Conservation (phyloP, 345 rosid species). For the Eucalyptus tenuipes region DNA sequence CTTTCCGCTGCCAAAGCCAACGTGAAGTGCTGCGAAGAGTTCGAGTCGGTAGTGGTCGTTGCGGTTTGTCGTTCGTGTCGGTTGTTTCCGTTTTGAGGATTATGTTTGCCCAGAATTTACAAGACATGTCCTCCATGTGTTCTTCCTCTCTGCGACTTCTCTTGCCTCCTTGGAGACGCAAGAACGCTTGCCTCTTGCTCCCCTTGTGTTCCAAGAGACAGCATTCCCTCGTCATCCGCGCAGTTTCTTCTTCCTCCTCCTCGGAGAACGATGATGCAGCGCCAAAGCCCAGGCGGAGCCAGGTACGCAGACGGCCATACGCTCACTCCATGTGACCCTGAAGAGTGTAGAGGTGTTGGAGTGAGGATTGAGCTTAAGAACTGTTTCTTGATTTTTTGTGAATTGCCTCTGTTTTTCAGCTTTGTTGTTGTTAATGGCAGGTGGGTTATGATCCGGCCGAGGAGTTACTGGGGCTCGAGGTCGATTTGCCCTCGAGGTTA, state of each 20-base stretch:
- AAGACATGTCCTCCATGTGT: background rate
- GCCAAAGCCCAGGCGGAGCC: background rate
- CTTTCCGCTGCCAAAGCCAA: background rate
- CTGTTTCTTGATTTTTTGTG: background rate
- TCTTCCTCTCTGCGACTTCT: background rate
- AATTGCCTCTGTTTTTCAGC: background rate
- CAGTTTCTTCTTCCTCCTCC: background rate
- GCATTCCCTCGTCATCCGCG: background rate
- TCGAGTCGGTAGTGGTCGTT: background rate
- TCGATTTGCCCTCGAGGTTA: constrained; percentile 50
- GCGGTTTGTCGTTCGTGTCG: background rate
- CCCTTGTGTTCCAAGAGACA: background rate
- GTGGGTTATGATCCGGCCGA: constrained; percentile 80
- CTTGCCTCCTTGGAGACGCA: background rate
- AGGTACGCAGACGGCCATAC: background rate
- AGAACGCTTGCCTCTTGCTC: background rate
- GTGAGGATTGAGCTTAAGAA: background rate
- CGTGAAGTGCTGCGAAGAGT: background rate
- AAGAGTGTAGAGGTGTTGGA: background rate
- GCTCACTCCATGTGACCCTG: background rate
- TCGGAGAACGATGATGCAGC: background rate
- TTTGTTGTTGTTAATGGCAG: constrained; percentile 3
- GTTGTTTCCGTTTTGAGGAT: background rate
- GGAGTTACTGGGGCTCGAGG: constrained; percentile 55
- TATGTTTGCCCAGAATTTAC: background rate